A percentile compares a stretch with the other conserved stretches of the same genome.
Evolutionary conservation across 2,329 filamentous ascomycete genomes (phyloP).

Genomic region (Tolypocladium guangdongense): DNA sequence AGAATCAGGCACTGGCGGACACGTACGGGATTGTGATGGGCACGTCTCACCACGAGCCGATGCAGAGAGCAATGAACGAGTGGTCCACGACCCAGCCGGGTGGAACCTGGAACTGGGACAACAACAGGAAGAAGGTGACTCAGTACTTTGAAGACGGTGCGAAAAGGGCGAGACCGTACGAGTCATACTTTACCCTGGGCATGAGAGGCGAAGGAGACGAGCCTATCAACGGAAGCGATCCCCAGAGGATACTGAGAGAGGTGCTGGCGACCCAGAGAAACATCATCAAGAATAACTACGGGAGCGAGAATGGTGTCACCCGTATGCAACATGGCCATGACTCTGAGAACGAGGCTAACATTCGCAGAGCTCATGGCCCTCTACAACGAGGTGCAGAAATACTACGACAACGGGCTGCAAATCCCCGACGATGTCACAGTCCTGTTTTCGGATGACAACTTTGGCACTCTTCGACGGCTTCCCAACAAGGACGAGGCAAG

Average conservation of each 20-base stretch:
- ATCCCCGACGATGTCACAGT: constrained; percentile 52
- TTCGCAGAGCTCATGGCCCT: constrained; percentile 46
- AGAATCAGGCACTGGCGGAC: constrained; percentile 48
- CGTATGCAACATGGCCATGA: constrained; percentile 20
- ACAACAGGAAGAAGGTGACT: constrained; percentile 42
- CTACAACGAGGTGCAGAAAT: constrained; percentile 55
- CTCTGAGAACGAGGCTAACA: neutral
- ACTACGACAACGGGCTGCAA: constrained; percentile 47
- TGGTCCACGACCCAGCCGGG: constrained; percentile 26
- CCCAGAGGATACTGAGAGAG: constrained; percentile 38
- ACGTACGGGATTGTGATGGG: constrained; percentile 54
- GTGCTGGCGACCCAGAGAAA: constrained; percentile 44
- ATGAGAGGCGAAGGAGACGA: constrained; percentile 52
- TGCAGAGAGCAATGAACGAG: constrained; percentile 47
- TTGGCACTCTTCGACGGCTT: constrained; percentile 46
- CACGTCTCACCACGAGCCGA: constrained; percentile 55
- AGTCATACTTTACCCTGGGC: constrained; percentile 46
- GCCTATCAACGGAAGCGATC: constrained; percentile 36
- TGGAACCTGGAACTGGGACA: constrained; percentile 50
- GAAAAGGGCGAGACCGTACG: constrained; percentile 40
- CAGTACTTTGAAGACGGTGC: constrained; percentile 47
- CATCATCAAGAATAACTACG: constrained; percentile 41
- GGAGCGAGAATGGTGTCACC: constrained; percentile 26
- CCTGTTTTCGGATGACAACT: constrained; percentile 54
- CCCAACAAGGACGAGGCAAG: constrained; percentile 40